Evolutionary conservation across 176 grass and related monocot genomes (phyloP).

Genomic region (Oryza australiensis): DNA sequence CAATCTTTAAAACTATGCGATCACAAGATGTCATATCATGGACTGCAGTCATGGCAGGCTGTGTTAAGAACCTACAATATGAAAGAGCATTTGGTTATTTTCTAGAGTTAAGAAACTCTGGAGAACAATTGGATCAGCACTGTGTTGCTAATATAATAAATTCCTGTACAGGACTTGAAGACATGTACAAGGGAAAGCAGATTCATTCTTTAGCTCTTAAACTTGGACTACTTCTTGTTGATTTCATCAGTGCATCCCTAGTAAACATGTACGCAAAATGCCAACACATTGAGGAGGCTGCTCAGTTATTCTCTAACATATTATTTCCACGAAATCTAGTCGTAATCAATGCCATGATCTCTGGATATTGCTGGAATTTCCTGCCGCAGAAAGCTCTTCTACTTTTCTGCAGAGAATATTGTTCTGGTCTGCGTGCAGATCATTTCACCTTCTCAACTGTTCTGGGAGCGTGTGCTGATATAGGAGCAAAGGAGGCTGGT

Average conservation of each 20-base stretch:
- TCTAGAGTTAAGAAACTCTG: slow-evolving; percentile 51
- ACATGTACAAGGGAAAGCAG: slow-evolving; percentile 67
- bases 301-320: slow-evolving; percentile 53
- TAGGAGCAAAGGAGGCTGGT: slow-evolving; percentile 61
- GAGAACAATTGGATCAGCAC: slow-evolving; percentile 55
- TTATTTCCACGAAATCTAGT: slow-evolving; percentile 48
- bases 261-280: slow-evolving; percentile 95
- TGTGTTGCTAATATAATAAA: slow-evolving; percentile 61
- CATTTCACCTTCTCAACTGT: slow-evolving; percentile 76
- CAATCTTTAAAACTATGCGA: slow-evolving; percentile 52
- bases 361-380: slow-evolving; percentile 78
- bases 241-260: slow-evolving; percentile 73
- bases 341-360: slow-evolving; percentile 71
- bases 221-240: slow-evolving; percentile 57
- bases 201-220: slow-evolving; percentile 78
- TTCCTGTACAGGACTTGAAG: slow-evolving; percentile 63
- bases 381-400: slow-evolving; percentile 67
- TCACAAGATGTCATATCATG: slow-evolving; percentile 75
- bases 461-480: slow-evolving; percentile 75
- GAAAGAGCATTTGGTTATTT: slow-evolving; percentile 59
- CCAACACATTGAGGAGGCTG: slow-evolving; percentile 47
- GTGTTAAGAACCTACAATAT: slow-evolving; percentile 63
- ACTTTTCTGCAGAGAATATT: slow-evolving; percentile 67
- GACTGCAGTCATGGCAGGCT: slow-evolving; percentile 75
- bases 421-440: slow-evolving; percentile 64